Base-by-base conservation (phyloP, 73 alveolate species). In the Paramecium biaurelia region DNA sequence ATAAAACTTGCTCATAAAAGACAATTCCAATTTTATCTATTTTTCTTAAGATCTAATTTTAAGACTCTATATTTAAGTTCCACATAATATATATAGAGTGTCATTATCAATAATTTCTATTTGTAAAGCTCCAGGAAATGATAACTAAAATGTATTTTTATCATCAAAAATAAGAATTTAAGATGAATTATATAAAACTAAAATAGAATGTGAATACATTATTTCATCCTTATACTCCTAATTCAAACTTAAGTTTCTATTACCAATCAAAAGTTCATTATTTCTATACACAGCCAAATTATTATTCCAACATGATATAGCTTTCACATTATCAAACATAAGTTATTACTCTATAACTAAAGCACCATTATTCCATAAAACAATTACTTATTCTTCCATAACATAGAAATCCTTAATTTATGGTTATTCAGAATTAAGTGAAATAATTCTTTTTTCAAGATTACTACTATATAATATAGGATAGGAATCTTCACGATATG, bases 341-440 rank as follows among this genome's bases (percentile, higher is more conserved):
- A 63, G 2, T 63, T 63, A 14, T 30, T 63, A 6, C 7, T 63
- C 86, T 37, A 9, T 35, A 72, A 72, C 20, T 15, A 72, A 72
- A 14, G 86, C 86, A 0, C 86, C 86, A 72, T 72, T 72, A 37
- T 72, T 72, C 35, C 86, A 72, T 14, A 72, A 72, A 5, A 72
- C 86, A 12, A 72, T 12, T 4, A 72, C 21, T 12, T 30, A 12
- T 20, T 72, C 58, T 34, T 72, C 15, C 9, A 21, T 35, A 14
- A 72, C 56, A 72, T 72, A 32, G 45, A 72, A 72, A 72, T 72
- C 86, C 28, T 35, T 72, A 4, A 72, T 72, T 15, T 32, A 21
- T 34, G 86, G 86, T 9, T 72, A 21, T 23, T 72, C 56, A 34
- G 86, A 72, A 72, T 72, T 72, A 37, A 72, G 86, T 72, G 86